phyloP scores from a whole-genome alignment of 495 filamentous ascomycete species.

The Cercophora sp. region DNA sequence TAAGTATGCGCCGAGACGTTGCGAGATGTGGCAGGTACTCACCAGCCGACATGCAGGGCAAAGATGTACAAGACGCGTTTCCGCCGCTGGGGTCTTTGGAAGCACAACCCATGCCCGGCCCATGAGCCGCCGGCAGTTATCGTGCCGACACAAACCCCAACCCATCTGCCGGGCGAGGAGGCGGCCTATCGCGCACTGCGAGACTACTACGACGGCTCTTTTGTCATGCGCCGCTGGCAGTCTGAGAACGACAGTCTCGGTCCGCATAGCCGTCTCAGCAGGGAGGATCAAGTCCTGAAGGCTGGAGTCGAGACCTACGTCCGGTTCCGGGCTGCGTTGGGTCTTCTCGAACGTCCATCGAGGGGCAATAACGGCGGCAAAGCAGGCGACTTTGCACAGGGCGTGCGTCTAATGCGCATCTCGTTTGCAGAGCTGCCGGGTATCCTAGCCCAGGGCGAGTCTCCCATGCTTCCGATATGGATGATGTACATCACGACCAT shows the following conservation, averaged over 20 bases:
- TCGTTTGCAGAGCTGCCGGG: conserved; percentile 7
- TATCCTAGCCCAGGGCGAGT: conserved; percentile 5
- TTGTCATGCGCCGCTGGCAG: neutral
- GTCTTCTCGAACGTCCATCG: conserved; percentile 5
- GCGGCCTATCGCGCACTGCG: conserved; percentile 9
- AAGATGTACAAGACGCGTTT: conserved; percentile 11
- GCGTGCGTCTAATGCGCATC: conserved; percentile 9
- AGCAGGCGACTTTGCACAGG: conserved; percentile 9
- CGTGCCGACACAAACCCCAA: neutral
- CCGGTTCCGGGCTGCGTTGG: conserved; percentile 1
- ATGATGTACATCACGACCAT: conserved; percentile 8
- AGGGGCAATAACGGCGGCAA: conserved; percentile 4
- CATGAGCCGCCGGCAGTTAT: neutral
- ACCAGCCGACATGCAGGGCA: too few species aligned
- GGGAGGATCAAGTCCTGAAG: too few species aligned
- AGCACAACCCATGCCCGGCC: too few species aligned
- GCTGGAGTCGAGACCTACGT: conserved; percentile 4
- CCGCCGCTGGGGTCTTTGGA: conserved; percentile 8
- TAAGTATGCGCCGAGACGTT: neutral
- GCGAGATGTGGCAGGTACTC: too few species aligned
- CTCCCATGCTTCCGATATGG: neutral
- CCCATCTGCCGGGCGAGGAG: conserved; percentile 2
- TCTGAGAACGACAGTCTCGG: neutral
- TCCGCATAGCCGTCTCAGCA: neutral
- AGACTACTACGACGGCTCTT: conserved; percentile 11